phyloP scores from a whole-genome alignment of 75 land plant genomes.

The Chamaecyparis obtusa region DNA sequence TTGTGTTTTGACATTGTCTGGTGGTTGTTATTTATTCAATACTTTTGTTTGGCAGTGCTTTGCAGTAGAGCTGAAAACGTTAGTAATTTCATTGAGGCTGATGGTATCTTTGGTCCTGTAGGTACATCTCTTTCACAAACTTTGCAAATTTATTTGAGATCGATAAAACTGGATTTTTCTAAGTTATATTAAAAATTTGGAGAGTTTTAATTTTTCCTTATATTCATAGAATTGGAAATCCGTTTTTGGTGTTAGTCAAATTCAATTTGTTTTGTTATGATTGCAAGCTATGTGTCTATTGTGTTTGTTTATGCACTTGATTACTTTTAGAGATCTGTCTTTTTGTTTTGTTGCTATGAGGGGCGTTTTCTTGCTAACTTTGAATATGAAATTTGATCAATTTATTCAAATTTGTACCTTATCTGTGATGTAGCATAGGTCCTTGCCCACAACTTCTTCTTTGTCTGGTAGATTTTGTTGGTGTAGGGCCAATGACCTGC shows the following conservation, averaged over 20 bases:
- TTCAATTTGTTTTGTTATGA: not conserved
- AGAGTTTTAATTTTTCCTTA: not conserved
- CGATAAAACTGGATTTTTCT: not conserved
- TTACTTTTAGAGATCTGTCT: not conserved
- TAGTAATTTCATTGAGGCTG: constrained; percentile 84
- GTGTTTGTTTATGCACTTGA: not conserved
- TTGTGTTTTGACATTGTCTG: not conserved
- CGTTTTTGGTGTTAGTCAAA: not conserved
- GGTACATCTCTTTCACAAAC: constrained; percentile 20
- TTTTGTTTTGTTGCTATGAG: not conserved
- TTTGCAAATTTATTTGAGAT: constrained; percentile 10
- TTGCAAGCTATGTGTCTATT: not conserved
- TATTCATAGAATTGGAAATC: not conserved
- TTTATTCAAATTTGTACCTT: not conserved
- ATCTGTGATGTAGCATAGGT: not conserved
- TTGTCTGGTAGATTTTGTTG: not conserved
- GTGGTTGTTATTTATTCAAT: not conserved
- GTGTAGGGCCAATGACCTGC: not conserved
- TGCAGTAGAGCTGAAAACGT: constrained; percentile 79
- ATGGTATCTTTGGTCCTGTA: constrained; percentile 87
- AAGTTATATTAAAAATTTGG: not conserved
- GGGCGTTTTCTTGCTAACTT: not conserved
- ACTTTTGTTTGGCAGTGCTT: constrained; percentile 47
- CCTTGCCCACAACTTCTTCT: not conserved
- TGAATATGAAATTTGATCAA: too few relatives aligned